Conservation (phyloP, 805 yeast species). For the Metahyphopichia silvanorum region DNA sequence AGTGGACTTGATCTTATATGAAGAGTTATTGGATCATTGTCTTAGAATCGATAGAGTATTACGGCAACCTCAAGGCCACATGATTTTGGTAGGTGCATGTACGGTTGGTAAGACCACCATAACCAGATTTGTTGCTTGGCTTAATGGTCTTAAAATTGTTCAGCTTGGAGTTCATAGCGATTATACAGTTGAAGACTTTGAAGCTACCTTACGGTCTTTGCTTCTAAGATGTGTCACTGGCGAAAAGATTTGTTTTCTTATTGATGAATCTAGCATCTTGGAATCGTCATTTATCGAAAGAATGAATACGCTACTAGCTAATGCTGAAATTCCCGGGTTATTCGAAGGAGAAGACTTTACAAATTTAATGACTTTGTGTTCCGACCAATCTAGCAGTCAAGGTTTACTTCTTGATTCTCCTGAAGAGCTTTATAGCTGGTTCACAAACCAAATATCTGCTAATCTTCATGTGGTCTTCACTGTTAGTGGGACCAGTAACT, state of each 20-base stretch:
- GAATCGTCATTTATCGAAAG: conserved; percentile 82
- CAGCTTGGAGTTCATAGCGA: conserved; percentile 56
- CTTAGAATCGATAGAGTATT: conserved; percentile 79
- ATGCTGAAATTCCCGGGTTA: conserved; percentile 88
- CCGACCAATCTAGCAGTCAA: conserved; percentile 52
- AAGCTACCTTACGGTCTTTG: conserved; percentile 53
- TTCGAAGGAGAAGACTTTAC: conserved; percentile 72
- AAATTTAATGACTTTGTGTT: conserved; percentile 50
- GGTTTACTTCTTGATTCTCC: conserved; percentile 65
- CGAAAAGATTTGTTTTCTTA: conserved; percentile 63
- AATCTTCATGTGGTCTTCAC: conserved; percentile 85
- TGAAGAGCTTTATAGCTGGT: conserved; percentile 75
- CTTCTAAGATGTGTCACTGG: conserved; percentile 48
- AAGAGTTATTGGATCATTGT: conserved; percentile 70
- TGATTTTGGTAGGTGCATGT: conserved; percentile 79
- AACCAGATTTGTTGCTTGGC: conserved; percentile 85
- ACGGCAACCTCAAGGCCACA: conserved; percentile 84
- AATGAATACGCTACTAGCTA: conserved; percentile 91
- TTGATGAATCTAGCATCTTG: conserved; percentile 76
- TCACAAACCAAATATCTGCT: conserved; percentile 58
- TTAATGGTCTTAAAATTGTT: conserved; percentile 65
- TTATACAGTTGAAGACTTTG: conserved; percentile 65
- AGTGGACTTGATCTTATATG: conserved; percentile 57
- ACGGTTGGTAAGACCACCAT: conserved; percentile 80
- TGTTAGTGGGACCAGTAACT: conserved; percentile 43